These are phyloP conservation scores for Sporothrix globosa DNA, from an alignment of 2,329 filamentous ascomycete genomes.

Conservation along the genomic window DNA sequence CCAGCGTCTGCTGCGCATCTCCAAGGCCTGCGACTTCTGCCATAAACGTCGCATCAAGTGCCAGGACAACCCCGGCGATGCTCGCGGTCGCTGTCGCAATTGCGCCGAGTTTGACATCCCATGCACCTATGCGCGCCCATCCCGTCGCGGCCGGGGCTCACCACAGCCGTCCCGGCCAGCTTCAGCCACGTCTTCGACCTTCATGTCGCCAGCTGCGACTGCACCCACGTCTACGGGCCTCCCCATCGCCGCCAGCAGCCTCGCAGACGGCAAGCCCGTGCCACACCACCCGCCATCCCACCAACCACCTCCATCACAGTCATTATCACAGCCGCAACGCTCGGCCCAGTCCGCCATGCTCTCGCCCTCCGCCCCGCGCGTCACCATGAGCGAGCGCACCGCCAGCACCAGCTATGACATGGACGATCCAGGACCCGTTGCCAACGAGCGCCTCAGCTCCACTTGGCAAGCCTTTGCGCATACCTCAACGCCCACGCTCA, in stretches of 20 bases:
- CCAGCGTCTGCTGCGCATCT: conserved; percentile 35
- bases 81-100: conserved; percentile 36
- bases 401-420: conserved; percentile 24
- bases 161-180: conserved; percentile 29
- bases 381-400: conserved; percentile 24
- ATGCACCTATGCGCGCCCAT: conserved; percentile 37
- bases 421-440: conserved; percentile 28
- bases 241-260: conserved; percentile 13
- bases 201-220: neutral
- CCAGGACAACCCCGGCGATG: conserved; percentile 31
- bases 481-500: conserved; percentile 36
- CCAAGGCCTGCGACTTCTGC: conserved; percentile 37
- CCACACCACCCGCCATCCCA: neutral
- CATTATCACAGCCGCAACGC: neutral
- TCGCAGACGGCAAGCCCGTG: conserved; percentile 5
- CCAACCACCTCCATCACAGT: neutral
- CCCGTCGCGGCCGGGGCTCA: conserved; percentile 35
- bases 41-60: conserved; percentile 39
- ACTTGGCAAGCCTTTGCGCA: conserved; percentile 37
- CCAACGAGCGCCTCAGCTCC: conserved; percentile 34
- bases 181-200: neutral
- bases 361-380: conserved; percentile 7
- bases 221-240: neutral
- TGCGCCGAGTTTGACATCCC: conserved; percentile 37
- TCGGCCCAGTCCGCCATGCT: neutral